Base-by-base conservation (phyloP, 2,329 filamentous ascomycete genomes). In the Talaromyces sp. region DNA sequence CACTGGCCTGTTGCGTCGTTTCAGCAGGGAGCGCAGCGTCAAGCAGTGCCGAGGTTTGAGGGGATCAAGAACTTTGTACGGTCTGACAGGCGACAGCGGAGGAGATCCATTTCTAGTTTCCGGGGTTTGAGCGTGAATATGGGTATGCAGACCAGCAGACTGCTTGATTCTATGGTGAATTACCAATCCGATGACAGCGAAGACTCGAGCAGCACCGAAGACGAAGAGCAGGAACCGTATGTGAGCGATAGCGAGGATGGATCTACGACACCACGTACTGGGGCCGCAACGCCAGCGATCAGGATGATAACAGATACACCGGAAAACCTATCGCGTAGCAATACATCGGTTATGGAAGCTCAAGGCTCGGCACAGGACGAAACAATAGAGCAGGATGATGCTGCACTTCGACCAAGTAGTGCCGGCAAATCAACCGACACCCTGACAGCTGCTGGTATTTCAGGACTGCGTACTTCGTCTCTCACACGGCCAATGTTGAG, bases 91-190 rank as follows among this genome's bases (percentile, higher is more conserved):
- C 51, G 25, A 28, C 60, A 59, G 19, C 81, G 71, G 48, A 76
- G 76, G 60, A 72, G 73, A 31, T 79, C 80, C 3, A 70, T 80
- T 8, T 75, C 76, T 17, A 76, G 78, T 54, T 67, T 81, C 54
- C 73, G 72, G 28, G 73, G 74, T 10, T 73, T 89, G 50, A 86
- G 86, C 2, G 79, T 89, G 21, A 89, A 79, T 63, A 78, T 90
- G 61, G 87, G 87, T 1, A 92, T 93, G 73, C 86, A 86, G 62
- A 91, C 89, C 2, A 88, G 91, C 63, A 84, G 85, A 57, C 74
- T 95, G 1, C 80, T 84, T 8, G 80, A 84, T 58, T 81, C 84
- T 22, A 80, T 88, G 10, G 76, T 89, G 59, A 72, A 78, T 13
- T 78, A 75, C 57, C 73, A 78, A 37, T 73, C 72, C 11, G 78